Evolutionary conservation across 2,329 filamentous ascomycete genomes (phyloP).

Genomic region (Phaeosphaeria sp.): DNA sequence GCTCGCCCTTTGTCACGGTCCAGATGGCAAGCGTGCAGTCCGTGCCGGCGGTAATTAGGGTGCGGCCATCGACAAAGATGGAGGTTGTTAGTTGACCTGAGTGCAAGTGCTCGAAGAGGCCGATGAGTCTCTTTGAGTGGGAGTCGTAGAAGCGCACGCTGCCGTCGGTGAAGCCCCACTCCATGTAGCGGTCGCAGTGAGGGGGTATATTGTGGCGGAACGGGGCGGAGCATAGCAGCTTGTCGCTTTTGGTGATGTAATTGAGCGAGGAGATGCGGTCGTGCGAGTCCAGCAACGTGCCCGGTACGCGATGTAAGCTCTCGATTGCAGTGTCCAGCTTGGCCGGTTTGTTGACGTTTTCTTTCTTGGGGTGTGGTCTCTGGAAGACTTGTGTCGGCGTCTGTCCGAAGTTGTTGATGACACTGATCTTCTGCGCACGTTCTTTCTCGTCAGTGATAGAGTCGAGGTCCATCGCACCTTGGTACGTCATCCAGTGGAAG

Average conservation of each 20-base stretch:
- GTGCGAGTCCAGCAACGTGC: constrained; percentile 76
- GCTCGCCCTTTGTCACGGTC: constrained; percentile 71
- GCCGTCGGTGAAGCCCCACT: constrained; percentile 95
- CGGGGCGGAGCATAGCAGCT: constrained; percentile 81
- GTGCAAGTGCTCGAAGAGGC: constrained; percentile 92
- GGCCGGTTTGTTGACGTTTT: constrained; percentile 68
- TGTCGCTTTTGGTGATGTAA: constrained; percentile 80
- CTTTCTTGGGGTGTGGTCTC: constrained; percentile 78
- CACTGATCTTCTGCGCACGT: constrained; percentile 85
- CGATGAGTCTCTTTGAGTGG: constrained; percentile 81
- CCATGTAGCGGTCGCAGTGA: constrained; percentile 85
- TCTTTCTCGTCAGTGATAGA: constrained; percentile 88
- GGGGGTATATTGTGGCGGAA: constrained; percentile 89
- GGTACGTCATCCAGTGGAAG: constrained; percentile 94
- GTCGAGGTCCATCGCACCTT: constrained; percentile 91
- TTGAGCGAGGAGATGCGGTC: constrained; percentile 82
- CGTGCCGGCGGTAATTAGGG: constrained; percentile 87
- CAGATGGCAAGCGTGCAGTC: constrained; percentile 92
- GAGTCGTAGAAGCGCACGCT: constrained; percentile 90
- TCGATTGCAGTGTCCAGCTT: constrained; percentile 81
- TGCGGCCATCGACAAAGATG: constrained; percentile 86
- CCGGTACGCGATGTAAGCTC: constrained; percentile 77
- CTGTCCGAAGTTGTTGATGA: constrained; percentile 98
- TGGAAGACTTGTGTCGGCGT: constrained; percentile 95
- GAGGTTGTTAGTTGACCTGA: constrained; percentile 86